Evolutionary conservation across 2,329 filamentous ascomycete species (phyloP), one percentile per base, ranked within the genome.

Genomic region (Colletotrichum noveboracense): DNA sequence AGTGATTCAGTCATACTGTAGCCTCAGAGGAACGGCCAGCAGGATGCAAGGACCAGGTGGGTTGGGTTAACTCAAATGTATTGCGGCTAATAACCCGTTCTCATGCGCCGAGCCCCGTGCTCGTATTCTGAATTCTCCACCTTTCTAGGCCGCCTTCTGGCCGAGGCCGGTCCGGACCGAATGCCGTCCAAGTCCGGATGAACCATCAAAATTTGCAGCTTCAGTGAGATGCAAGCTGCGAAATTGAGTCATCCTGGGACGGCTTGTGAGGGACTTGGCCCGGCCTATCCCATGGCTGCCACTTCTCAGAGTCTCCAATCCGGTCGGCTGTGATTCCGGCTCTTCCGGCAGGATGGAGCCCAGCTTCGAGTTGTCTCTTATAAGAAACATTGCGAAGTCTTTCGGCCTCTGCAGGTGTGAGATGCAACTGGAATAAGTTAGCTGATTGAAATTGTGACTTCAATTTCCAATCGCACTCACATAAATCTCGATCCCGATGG

Each of bases 321-420:
- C 82, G 81, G 77, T 89, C 86, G 2, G 80, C 82, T 6, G 85
- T 87, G 61, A 88, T 76, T 1, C 88, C 88, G 3, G 85, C 84
- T 30, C 83, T 83, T 1, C 87, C 88, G 0, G 89, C 86, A n/a
- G 85, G 82, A 58, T 78, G 83, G 80, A 88, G 85, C 0, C 90
- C 89, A 6, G 87, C 86, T 77, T 88, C 88, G 12, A 90, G 67
- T 78, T 92, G 90, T 61, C 86, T 84, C 79, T 90, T 85, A 78
- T 90, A 90, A n/a, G 87, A 88, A 2, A 91, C 84, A 28, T 85
- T 82, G 16, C 90, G 84, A 66, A 92, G 80, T 10, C 90, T 82
- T 61, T 90, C 84, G 3, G 83, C 82, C 77, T 92, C 90, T 13
- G 81, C 84, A 0, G 89, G 88, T 0, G 90, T 92, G 21, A 90